Evolutionary conservation across 768 basidiomycete genomes (phyloP).

Genomic region (Mrakia frigida): DNA sequence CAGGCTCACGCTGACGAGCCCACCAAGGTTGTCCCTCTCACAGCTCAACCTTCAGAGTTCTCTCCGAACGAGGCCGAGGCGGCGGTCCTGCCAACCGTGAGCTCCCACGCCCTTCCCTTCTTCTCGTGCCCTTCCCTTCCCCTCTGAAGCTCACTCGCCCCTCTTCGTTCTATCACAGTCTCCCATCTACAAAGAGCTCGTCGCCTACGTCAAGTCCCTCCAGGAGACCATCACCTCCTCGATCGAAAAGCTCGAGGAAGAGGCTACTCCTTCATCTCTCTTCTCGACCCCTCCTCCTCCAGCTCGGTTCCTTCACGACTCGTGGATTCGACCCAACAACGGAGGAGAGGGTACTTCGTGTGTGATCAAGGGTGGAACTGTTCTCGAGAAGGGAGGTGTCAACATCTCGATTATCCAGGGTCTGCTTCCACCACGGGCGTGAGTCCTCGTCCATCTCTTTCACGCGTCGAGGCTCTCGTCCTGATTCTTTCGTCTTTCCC

Average conservation of each 20-base stretch:
- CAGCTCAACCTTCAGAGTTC: no score
- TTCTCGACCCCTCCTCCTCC: background rate
- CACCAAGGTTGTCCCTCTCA: no score
- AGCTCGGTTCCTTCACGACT: constrained; percentile 27
- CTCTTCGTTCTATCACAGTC: constrained; percentile 4
- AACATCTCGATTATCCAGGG: constrained; percentile 92
- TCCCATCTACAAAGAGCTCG: constrained; percentile 19
- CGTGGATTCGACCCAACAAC: constrained; percentile 30
- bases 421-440: constrained; percentile 59
- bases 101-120: background rate
- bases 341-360: constrained; percentile 64
- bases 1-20: no score
- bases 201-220: constrained; percentile 23
- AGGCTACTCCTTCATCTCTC: background rate
- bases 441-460: background rate
- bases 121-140: no score
- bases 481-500: background rate
- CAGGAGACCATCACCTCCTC: constrained; percentile 27
- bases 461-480: background rate
- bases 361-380: constrained; percentile 58
- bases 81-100: background rate
- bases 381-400: constrained; percentile 93
- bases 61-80: no score
- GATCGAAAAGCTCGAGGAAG: constrained; percentile 25
- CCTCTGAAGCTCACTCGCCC: background rate